Conservation (phyloP, 2,329 filamentous ascomycete genomes). For the Leptographium lundbergii region DNA sequence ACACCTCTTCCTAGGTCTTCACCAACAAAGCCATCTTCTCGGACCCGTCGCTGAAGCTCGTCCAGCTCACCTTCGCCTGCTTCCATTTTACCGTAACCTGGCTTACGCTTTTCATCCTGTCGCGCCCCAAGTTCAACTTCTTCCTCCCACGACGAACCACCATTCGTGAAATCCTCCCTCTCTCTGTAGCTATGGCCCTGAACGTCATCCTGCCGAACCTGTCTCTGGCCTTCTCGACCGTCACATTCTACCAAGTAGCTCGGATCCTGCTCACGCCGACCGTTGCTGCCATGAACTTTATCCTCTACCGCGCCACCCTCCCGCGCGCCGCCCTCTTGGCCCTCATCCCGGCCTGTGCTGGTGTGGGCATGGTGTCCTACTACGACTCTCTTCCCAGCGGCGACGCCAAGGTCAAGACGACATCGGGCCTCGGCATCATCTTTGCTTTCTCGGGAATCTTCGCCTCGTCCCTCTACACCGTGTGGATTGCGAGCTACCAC, state of each 20-base stretch:
- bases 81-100: constrained; percentile 59
- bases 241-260: constrained; percentile 59
- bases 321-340: constrained; percentile 40
- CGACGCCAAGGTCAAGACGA: constrained; percentile 38
- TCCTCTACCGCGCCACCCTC: constrained; percentile 45
- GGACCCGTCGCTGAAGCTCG: constrained; percentile 45
- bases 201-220: constrained; percentile 60
- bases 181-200: constrained; percentile 54
- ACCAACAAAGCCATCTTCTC: constrained; percentile 60
- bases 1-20: constrained; percentile 39
- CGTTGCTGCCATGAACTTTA: constrained; percentile 51
- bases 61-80: constrained; percentile 52
- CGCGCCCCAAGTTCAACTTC: constrained; percentile 42
- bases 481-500: constrained; percentile 56
- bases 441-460: constrained; percentile 53
- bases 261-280: constrained; percentile 54
- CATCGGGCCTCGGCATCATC: constrained; percentile 44
- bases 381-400: constrained; percentile 46
- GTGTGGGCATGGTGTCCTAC: constrained; percentile 55
- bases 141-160: constrained; percentile 45
- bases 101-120: constrained; percentile 48
- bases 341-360: constrained; percentile 47
- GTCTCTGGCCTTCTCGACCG: constrained; percentile 52
- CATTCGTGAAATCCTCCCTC: constrained; percentile 44
- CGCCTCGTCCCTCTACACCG: constrained; percentile 54